These are phyloP conservation scores for Erysimum cheiranthoides DNA, from an alignment of 345 rosid genomes.

Conservation along the genomic window DNA sequence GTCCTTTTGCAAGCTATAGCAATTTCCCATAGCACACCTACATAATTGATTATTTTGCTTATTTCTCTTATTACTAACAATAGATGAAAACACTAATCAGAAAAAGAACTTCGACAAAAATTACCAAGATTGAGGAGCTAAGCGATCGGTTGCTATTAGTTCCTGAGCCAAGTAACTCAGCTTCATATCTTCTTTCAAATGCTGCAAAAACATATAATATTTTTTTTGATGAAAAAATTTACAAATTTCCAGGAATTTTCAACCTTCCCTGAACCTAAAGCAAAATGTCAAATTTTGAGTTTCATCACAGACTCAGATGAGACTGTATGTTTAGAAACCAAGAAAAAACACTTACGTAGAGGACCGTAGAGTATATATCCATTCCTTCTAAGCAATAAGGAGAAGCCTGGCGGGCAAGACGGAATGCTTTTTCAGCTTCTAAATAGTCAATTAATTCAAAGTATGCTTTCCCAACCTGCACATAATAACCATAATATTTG, in stretches of 20 bases:
- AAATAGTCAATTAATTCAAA: slow-evolving; percentile 90
- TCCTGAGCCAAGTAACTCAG: slow-evolving; percentile 96
- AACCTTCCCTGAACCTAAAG: slow-evolving; percentile 9
- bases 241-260: not conserved
- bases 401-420: slow-evolving; percentile 77
- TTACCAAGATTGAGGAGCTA: slow-evolving; percentile 98
- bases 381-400: slow-evolving; percentile 95
- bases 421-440: slow-evolving; percentile 90
- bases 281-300: slow-evolving; percentile 16
- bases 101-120: slow-evolving; percentile 4
- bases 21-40: slow-evolving; percentile 99
- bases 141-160: slow-evolving; percentile 85
- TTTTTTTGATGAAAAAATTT: not conserved
- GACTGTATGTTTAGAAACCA: slow-evolving; percentile 15
- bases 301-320: slow-evolving; percentile 7
- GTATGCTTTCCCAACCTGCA: slow-evolving; percentile 92
- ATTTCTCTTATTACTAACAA: not conserved
- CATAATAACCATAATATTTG: not conserved
- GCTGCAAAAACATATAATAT: slow-evolving; percentile 56
- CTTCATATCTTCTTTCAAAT: slow-evolving; percentile 98
- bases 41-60: slow-evolving; percentile 32
- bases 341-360: slow-evolving; percentile 69
- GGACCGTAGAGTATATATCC: slow-evolving; percentile 95
- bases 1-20: slow-evolving; percentile 98
- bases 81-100: slow-evolving; percentile 12